phyloP scores from a whole-genome alignment of 352 stramenopile genomes.

The Phytophthora ramorum region DNA sequence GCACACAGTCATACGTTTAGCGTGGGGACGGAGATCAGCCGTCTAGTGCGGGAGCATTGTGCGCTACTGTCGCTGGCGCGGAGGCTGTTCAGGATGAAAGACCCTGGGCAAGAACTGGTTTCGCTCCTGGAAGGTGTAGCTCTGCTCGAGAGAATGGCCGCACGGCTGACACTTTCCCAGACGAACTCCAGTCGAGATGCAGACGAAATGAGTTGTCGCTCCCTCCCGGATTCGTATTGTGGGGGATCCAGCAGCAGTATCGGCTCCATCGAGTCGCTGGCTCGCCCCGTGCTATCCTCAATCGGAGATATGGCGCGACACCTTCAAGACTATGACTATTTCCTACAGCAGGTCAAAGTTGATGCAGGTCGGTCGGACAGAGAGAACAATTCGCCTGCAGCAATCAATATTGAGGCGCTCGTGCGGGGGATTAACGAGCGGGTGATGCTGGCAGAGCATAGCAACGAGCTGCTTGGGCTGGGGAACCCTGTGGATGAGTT shows the following conservation, averaged over 20 bases:
- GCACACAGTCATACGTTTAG: constrained; percentile 23
- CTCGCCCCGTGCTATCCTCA: constrained; percentile 50
- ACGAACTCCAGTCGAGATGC: constrained; percentile 1
- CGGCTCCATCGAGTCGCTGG: constrained; percentile 18
- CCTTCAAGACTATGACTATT: constrained; percentile 70
- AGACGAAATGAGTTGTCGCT: constrained; percentile 20
- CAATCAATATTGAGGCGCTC: constrained; percentile 45
- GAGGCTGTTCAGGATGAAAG: constrained; percentile 58
- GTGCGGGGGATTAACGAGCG: constrained; percentile 45
- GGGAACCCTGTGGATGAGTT: constrained; percentile 42
- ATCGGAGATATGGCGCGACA: constrained; percentile 64
- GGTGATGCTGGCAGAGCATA: constrained; percentile 39
- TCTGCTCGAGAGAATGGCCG: constrained; percentile 47
- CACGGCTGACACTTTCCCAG: constrained; percentile 41
- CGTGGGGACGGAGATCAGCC: constrained; percentile 56
- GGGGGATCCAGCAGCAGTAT: constrained; percentile 13
- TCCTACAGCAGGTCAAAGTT: constrained; percentile 47
- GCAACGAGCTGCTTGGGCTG: constrained; percentile 38
- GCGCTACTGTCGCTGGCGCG: constrained; percentile 54
- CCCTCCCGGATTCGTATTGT: constrained; percentile 1
- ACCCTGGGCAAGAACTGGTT: constrained; percentile 55
- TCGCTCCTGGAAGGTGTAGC: constrained; percentile 64
- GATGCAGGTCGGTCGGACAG: background rate
- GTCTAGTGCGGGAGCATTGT: constrained; percentile 64
- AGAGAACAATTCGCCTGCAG: constrained; percentile 14